Percentiles rank a stretch among this genome's conserved stretches.
phyloP scores from a whole-genome alignment of 2,329 filamentous ascomycete species.

The Ophiostoma perfectum region DNA sequence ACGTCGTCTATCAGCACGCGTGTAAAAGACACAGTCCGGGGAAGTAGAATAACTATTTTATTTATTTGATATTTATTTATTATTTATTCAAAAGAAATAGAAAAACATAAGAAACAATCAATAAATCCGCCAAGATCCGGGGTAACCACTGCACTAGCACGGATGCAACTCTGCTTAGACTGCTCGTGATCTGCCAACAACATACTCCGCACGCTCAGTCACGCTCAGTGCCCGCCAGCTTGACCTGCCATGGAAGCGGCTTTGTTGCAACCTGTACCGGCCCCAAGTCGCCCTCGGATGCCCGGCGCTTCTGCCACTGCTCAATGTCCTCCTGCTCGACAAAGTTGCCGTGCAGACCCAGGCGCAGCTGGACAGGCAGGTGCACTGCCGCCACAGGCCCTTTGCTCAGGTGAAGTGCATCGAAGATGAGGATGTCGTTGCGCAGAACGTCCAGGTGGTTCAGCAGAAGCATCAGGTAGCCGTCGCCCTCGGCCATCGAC shows the following conservation, averaged over 20 bases:
- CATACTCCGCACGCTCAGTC: too few species aligned
- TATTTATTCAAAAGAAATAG: background rate
- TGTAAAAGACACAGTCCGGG: background rate
- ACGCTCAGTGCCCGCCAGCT: background rate
- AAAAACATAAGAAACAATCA: background rate
- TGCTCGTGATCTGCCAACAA: background rate
- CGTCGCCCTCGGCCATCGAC: conserved; percentile 43
- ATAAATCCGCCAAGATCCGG: background rate
- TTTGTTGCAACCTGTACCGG: conserved; percentile 35
- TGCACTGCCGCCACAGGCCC: conserved; percentile 40
- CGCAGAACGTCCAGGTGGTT: conserved; percentile 43
- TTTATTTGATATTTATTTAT: background rate
- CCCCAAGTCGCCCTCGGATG: conserved; percentile 36
- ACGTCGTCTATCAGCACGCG: too few species aligned
- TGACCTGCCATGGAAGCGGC: conserved; percentile 38
- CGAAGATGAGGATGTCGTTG: conserved; percentile 42
- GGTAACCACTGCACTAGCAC: background rate
- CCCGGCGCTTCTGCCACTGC: conserved; percentile 37
- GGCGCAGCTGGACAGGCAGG: conserved; percentile 38
- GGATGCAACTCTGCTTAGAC: background rate
- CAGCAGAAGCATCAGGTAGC: conserved; percentile 44
- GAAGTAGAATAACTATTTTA: background rate
- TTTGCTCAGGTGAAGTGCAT: conserved; percentile 36
- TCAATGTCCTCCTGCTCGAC: conserved; percentile 41
- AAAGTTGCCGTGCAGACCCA: conserved; percentile 42